Evolutionary conservation across 2,329 filamentous ascomycete genomes (phyloP), one percentile per base, ranked within the genome.

Genomic region (Whalleya microplaca): DNA sequence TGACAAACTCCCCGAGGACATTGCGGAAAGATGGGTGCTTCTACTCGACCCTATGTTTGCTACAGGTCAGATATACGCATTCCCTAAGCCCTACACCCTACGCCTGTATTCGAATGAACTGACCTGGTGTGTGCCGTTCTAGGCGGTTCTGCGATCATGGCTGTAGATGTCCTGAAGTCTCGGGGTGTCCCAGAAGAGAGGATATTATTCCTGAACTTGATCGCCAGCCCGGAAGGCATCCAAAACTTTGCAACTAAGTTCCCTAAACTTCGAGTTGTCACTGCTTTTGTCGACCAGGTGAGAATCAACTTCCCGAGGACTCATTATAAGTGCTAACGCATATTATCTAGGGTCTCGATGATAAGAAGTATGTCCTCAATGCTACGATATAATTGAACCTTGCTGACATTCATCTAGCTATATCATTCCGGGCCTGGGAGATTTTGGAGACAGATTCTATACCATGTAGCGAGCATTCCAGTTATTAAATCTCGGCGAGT

Each of bases 1-100:
- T 76, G 94, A 98, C 69, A 99, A 99, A 79, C 83, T 99, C 40
- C 95, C 95, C 6, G 89, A 92, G 71, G 95, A 99, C 72, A 97
- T 99, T 73, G 85, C 90, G 21, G 84, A 94, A 52, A 82, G 95
- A 73, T 99, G 95, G 93, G 94, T 97, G 37, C 79, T 99, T 58
- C 80, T 99, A 44, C 78, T 99, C 45, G 95, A 99, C 72, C 95
- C 95, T n/a, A 99, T 99, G 95, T 93, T 99, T 76, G 95, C 95
- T 55, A 99, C 95, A 66, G 93, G 92, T 93, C 76, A 69, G 80
- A 46, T 29, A 41, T 2, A 48, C 64, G 61, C 29, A 23, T n/a
- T n/a, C n/a, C n/a, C n/a, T n/a, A n/a, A n/a, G n/a, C n/a, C n/a
- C n/a, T n/a, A n/a, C 32, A 23, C 18, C 23, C 43, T 46, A 40